Evolutionary conservation across 225 moss, liverwort and hornwort species (phyloP), one percentile per base, ranked within the genome.

Genomic region (Bryum argenteum): DNA sequence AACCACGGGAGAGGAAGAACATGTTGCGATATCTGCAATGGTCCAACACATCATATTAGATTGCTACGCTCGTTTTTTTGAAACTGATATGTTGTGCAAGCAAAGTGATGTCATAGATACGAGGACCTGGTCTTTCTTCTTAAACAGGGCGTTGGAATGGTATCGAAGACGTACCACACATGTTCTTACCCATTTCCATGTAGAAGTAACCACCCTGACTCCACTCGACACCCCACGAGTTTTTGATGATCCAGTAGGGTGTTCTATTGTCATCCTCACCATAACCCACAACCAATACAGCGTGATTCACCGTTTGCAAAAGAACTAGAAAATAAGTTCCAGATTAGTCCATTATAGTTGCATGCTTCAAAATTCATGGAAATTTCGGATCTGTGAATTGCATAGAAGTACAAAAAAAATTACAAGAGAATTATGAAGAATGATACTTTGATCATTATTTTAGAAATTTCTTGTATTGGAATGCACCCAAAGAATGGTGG

Each of bases 101-200:
- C 40, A 14, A 5, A 54, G 44, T 70, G 45, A 70, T 9, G 3
- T 26, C 54, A 39, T 9, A 38, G 20, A 37, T 19, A 26, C 18
- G 10, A 48, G 39, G 6, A n/a, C 26, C n/a, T 28, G 18, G 10
- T 23, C 18, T 23, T 63, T 28, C 7, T 24, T 51, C 19, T 18
- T 24, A 2, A 8, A 59, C 59, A 59, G 37, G 24, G 16, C 33
- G n/a, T 20, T 17, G 33, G 16, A 57, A 10, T 7, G 4, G 26
- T 21, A 71, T 14, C 42, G 21, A 70, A 52, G 22, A 82, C 94
- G 79, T 84, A 98, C 97, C 97, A 85, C 97, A 98, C 97, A 98
- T 98, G 39, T 98, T 98, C 77, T 94, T 98, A 70, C 94, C 97
- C 91, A 91, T 47, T 80, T 98, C 97, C 89, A 98, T 94, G 8